A percentile compares a stretch with the other conserved stretches of the same genome.
Evolutionary conservation across 192 early-diverging fungal species (phyloP).

Genomic region (Rhizophagus clarus): DNA sequence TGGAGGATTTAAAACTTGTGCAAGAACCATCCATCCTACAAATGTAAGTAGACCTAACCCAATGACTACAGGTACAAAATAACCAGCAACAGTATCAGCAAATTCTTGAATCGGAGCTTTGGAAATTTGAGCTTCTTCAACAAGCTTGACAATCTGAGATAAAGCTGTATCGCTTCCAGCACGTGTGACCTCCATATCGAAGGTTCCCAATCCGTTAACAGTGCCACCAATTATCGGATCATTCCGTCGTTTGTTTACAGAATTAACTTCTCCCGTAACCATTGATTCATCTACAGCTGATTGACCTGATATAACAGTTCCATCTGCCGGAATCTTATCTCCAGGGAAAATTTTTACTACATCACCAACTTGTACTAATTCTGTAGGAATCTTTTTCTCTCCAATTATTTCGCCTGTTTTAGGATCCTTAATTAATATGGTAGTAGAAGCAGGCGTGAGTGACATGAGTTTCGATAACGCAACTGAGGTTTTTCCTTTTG

Average conservation of each 20-base stretch:
- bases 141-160: constrained; percentile 89
- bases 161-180: constrained; percentile 92
- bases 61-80: constrained; percentile 91
- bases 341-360: constrained; percentile 87
- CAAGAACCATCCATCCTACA: constrained; percentile 71
- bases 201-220: constrained; percentile 86
- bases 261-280: constrained; percentile 89
- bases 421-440: constrained; percentile 55
- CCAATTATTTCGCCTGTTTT: constrained; percentile 46
- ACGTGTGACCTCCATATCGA: constrained; percentile 81
- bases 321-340: constrained; percentile 93
- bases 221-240: constrained; percentile 89
- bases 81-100: constrained; percentile 85
- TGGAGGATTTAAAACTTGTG: constrained; percentile 43
- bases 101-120: constrained; percentile 96
- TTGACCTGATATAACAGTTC: constrained; percentile 68
- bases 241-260: constrained; percentile 70
- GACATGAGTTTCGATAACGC: constrained; percentile 89
- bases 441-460: constrained; percentile 78
- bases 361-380: constrained; percentile 87
- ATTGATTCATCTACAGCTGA: constrained; percentile 94
- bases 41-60: constrained; percentile 72
- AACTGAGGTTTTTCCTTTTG: constrained; percentile 90
- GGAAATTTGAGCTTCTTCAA: constrained; percentile 90
- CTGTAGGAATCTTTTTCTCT: constrained; percentile 80